phyloP scores from a whole-genome alignment of 441 rosid species.

The Arabidopsis hybrid region DNA sequence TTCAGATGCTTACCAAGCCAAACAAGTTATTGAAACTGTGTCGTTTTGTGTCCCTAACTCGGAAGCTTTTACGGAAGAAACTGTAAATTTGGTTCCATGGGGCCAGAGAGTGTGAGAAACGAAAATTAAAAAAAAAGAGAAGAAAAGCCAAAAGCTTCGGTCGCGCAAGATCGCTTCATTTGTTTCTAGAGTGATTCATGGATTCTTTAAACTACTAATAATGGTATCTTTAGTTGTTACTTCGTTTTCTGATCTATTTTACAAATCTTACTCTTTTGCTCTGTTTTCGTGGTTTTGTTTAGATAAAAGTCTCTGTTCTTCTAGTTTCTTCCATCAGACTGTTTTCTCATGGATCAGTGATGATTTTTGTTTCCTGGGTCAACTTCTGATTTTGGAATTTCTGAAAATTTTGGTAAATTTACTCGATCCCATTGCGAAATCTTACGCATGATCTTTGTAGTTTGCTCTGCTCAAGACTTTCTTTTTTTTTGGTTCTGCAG shows the following conservation, averaged over 20 bases:
- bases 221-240: conserved; percentile 35
- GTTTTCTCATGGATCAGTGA: background rate
- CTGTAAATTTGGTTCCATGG: conserved; percentile 37
- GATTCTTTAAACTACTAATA: conserved; percentile 36
- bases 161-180: conserved; percentile 37
- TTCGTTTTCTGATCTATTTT: conserved; percentile 14
- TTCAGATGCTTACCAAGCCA: conserved; percentile 38
- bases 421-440: conserved; percentile 5
- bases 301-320: conserved; percentile 1
- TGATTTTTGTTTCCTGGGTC: conserved; percentile 11
- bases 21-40: conserved; percentile 37
- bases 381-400: conserved; percentile 1
- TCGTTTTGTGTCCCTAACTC: conserved; percentile 25
- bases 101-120: conserved; percentile 30
- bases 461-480: background rate
- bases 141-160: conserved; percentile 42
- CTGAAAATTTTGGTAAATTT: conserved; percentile 22
- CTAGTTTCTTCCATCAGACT: conserved; percentile 13
- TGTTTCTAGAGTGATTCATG: conserved; percentile 24
- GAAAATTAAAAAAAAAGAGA: conserved; percentile 14
- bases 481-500: background rate
- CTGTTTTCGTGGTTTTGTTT: conserved; percentile 16
- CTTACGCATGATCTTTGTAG: background rate
- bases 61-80: conserved; percentile 9
- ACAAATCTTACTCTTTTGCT: conserved; percentile 25